Base-by-base conservation (phyloP, 129 eudicot genomes). In the Chrysanthemum lavandulifolium region DNA sequence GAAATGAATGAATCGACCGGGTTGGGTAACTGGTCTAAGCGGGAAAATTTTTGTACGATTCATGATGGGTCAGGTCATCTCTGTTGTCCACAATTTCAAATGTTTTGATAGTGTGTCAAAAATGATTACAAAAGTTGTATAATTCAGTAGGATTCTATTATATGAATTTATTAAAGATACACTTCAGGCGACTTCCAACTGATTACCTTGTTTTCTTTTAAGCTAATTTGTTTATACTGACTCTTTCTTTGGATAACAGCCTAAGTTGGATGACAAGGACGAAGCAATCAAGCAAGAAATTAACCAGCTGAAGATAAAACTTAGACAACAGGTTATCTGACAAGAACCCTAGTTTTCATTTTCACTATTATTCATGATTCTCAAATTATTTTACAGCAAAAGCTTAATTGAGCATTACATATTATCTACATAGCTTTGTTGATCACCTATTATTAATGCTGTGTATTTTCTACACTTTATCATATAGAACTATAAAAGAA, bases 211-310 rank as follows among this genome's bases (percentile, higher is more conserved):
- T 40, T 40, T 40, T 48, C 13, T 49, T 49, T 3, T 68, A 23
- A 16, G 10, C 47, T 40, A 40, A 16, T 29, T 27, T 27, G n/a
- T 73, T 53, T 29, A 27, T 47, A 14, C 63, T 73, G 29, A 52
- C 47, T 79, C 47, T 31, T 61, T 73, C 3, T 29, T 55, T 53
- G 55, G 66, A n/a, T 82, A 51, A 62, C 89, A 91, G 97, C 97
- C 96, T 79, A 87, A 82, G 40, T 76, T 92, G 81, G 87, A 89
- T 56, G 94, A 92, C 69, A 87, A 86, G 72, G 96, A 92, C 72
- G 96, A 86, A 72, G 59, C 68, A 55, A 77, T 92, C 73, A 82
- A 78, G 72, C 79, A 86, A 53, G 91, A 92, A 76, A 84, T 89
- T 29, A 65, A 80, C 73, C 89, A 74, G 76, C 84, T 92, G 74